Percentiles rank a stretch among this genome's conserved stretches.
These are phyloP conservation scores for Paracoccidioides lutzii DNA, from an alignment of 2,329 filamentous ascomycete species.

Conservation along the genomic window DNA sequence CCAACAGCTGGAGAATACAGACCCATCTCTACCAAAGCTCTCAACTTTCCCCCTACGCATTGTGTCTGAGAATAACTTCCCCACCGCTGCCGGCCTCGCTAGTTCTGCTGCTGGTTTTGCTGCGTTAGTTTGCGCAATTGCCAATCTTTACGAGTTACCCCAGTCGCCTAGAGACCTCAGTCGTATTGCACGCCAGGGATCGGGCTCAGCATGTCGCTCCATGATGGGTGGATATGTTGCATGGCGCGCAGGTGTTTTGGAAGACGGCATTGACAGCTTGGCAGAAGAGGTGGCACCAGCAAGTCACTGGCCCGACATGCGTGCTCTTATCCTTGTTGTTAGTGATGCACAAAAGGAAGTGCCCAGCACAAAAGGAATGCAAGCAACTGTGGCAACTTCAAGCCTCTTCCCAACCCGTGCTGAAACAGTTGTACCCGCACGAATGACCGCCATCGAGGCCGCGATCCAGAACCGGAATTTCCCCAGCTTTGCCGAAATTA, in stretches of 20 bases:
- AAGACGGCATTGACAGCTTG: constrained; percentile 73
- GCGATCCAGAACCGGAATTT: constrained; percentile 73
- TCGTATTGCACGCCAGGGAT: constrained; percentile 82
- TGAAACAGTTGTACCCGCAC: constrained; percentile 60
- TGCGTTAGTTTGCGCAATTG: constrained; percentile 63
- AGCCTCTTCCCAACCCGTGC: constrained; percentile 72
- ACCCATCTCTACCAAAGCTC: constrained; percentile 69
- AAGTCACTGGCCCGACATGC: constrained; percentile 90
- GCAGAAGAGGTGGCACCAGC: constrained; percentile 82
- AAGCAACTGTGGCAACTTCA: constrained; percentile 85
- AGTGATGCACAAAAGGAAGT: constrained; percentile 94
- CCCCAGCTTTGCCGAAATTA: constrained; percentile 71
- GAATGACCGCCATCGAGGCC: constrained; percentile 75
- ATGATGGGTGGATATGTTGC: constrained; percentile 93
- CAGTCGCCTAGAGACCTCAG: constrained; percentile 72
- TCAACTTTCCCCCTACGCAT: constrained; percentile 66
- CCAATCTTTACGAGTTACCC: constrained; percentile 77
- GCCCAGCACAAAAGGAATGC: constrained; percentile 86
- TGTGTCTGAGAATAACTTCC: constrained; percentile 97
- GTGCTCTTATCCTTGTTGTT: constrained; percentile 78
- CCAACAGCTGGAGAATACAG: constrained; percentile 55
- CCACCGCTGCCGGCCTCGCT: constrained; percentile 80
- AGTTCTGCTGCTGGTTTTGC: constrained; percentile 54
- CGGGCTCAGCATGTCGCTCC: constrained; percentile 84
- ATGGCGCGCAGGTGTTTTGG: constrained; percentile 67